These are phyloP conservation scores for Clonostachys rosea DNA, from an alignment of 2,329 filamentous ascomycete species.

Conservation along the genomic window DNA sequence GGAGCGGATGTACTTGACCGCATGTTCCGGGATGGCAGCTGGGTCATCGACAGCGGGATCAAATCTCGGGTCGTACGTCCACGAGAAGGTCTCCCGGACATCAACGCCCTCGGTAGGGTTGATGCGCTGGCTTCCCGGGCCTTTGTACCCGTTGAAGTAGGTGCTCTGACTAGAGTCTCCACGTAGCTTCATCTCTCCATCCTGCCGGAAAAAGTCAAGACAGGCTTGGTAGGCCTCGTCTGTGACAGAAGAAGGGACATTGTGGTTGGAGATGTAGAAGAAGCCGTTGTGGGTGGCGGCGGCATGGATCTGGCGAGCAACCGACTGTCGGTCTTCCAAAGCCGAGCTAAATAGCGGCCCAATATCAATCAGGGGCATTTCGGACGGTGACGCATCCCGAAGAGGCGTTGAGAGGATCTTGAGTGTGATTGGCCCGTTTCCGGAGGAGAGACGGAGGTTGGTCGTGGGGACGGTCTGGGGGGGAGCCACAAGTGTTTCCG, in stretches of 20 bases:
- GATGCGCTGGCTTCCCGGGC: conserved; percentile 33
- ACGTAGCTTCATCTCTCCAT: conserved; percentile 32
- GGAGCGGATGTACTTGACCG: conserved; percentile 31
- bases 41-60: conserved; percentile 38
- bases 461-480: conserved; percentile 8
- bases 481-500: no score
- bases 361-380: conserved; percentile 52
- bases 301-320: conserved; percentile 32
- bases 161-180: conserved; percentile 26
- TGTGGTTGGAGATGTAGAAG: conserved; percentile 50
- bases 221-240: conserved; percentile 22
- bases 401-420: conserved; percentile 24
- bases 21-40: conserved; percentile 33
- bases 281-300: conserved; percentile 48
- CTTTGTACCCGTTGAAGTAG: conserved; percentile 43
- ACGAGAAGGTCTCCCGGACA: conserved; percentile 44
- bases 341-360: conserved; percentile 28
- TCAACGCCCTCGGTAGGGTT: conserved; percentile 45
- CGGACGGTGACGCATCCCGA: conserved; percentile 26
- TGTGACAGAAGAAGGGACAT: conserved; percentile 25
- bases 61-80: conserved; percentile 45
- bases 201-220: conserved; percentile 42
- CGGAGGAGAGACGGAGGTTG: conserved; percentile 25
- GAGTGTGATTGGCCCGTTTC: conserved; percentile 27
- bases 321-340: conserved; percentile 23